Conservation (phyloP, 2,329 filamentous ascomycete species). For the Sclerotinia spermophila region DNA sequence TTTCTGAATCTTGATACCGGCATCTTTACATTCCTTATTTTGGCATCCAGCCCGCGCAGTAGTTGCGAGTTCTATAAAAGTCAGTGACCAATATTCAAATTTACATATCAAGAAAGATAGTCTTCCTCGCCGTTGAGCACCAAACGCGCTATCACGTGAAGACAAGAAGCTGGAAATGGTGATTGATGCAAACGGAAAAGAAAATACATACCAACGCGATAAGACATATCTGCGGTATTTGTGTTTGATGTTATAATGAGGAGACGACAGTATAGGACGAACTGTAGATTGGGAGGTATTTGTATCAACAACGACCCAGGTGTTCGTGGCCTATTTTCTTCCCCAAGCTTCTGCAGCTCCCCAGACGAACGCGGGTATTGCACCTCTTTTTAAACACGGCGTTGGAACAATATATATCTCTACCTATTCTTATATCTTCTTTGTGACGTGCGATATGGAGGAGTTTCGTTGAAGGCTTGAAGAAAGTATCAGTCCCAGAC, state of each 20-base stretch:
- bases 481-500: background rate
- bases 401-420: background rate
- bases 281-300: background rate
- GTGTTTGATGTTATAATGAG: background rate
- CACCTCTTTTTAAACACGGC: background rate
- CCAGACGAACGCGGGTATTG: background rate
- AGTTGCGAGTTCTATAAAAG: conserved; percentile 61
- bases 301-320: background rate
- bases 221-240: conserved; percentile 30
- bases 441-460: background rate
- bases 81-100: conserved; percentile 8
- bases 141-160: conserved; percentile 32
- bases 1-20: conserved; percentile 68
- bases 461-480: background rate
- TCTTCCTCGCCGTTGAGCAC: background rate
- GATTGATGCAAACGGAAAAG: conserved; percentile 17
- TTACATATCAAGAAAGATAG: background rate
- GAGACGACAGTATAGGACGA: conserved; percentile 3
- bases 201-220: conserved; percentile 37
- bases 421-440: background rate
- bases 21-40: conserved; percentile 66
- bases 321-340: background rate
- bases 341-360: background rate
- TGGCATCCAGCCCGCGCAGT: conserved; percentile 72
- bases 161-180: background rate